phyloP scores from a whole-genome alignment of 2,329 filamentous ascomycete species.

The Colletotrichum sp. region DNA sequence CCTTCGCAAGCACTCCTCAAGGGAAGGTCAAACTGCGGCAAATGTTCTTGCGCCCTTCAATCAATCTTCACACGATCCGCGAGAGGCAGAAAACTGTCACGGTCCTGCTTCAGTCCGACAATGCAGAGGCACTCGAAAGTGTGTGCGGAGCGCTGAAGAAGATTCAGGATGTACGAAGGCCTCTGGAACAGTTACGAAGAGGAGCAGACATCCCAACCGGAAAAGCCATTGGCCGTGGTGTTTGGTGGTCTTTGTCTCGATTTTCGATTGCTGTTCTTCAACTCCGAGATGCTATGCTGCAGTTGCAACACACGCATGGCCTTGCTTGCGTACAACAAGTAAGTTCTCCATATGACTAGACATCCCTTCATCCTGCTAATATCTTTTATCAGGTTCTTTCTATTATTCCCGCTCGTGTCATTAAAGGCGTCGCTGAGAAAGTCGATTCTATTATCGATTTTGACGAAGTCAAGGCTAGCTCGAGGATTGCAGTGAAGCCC shows the following conservation, averaged over 20 bases:
- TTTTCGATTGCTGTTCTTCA: slow-evolving; percentile 75
- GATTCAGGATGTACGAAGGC: slow-evolving; percentile 76
- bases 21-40: slow-evolving; percentile 78
- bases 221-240: slow-evolving; percentile 64
- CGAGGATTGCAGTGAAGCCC: slow-evolving; percentile 73
- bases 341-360: slow-evolving; percentile 3
- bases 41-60: slow-evolving; percentile 80
- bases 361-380: not conserved
- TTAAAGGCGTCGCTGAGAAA: slow-evolving; percentile 71
- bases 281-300: slow-evolving; percentile 67
- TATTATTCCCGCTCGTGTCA: slow-evolving; percentile 59
- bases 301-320: slow-evolving; percentile 57
- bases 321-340: slow-evolving; percentile 62
- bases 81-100: slow-evolving; percentile 75
- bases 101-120: slow-evolving; percentile 71
- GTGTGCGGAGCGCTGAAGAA: slow-evolving; percentile 69
- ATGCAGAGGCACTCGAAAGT: slow-evolving; percentile 58
- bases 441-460: slow-evolving; percentile 83
- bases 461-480: slow-evolving; percentile 72
- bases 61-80: slow-evolving; percentile 70
- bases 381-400: slow-evolving; percentile 55
- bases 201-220: slow-evolving; percentile 67
- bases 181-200: slow-evolving; percentile 75
- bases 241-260: slow-evolving; percentile 74
- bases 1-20: slow-evolving; percentile 77